A percentile compares a stretch with the other conserved stretches of the same genome.
Conservation (phyloP, 169 alveolate species). For the Toxoplasma gondii region DNA sequence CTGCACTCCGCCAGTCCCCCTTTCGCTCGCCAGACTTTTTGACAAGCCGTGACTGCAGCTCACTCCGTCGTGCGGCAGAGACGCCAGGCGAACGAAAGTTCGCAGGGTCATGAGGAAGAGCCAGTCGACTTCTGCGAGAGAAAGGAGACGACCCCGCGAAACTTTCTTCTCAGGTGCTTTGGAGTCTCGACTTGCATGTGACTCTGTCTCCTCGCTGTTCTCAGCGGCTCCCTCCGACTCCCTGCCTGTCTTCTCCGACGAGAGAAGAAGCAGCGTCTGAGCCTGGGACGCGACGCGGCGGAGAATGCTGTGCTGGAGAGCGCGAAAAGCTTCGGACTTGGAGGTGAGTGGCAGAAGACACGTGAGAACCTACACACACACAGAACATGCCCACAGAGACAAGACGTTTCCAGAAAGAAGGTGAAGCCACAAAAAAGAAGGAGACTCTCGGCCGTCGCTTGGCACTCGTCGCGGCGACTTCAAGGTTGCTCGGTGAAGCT, state of each 20-base stretch:
- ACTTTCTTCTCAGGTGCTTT: neutral
- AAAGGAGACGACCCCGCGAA: neutral
- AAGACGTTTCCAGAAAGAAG: neutral
- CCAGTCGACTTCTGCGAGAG: slow-evolving; percentile 13
- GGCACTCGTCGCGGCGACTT: no score
- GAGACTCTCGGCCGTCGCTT: no score
- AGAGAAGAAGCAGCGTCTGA: slow-evolving; percentile 12
- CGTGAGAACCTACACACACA: neutral
- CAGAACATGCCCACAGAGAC: neutral
- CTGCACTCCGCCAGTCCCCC: no score
- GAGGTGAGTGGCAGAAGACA: slow-evolving; percentile 15
- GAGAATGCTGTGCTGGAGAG: slow-evolving; percentile 13
- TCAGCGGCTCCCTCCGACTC: neutral
- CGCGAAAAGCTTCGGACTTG: neutral
- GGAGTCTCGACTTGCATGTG: neutral
- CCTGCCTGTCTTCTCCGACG: neutral
- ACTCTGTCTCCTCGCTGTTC: neutral
- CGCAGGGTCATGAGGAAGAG: neutral
- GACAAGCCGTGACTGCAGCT: no score
- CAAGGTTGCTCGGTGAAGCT: no score
- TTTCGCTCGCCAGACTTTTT: no score
- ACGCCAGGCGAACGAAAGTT: neutral
- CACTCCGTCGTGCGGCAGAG: neutral
- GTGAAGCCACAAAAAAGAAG: no score
- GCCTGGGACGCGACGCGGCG: slow-evolving; percentile 17